Base-by-base conservation (phyloP, 129 eudicot species). In the Kitagawia praeruptora region DNA sequence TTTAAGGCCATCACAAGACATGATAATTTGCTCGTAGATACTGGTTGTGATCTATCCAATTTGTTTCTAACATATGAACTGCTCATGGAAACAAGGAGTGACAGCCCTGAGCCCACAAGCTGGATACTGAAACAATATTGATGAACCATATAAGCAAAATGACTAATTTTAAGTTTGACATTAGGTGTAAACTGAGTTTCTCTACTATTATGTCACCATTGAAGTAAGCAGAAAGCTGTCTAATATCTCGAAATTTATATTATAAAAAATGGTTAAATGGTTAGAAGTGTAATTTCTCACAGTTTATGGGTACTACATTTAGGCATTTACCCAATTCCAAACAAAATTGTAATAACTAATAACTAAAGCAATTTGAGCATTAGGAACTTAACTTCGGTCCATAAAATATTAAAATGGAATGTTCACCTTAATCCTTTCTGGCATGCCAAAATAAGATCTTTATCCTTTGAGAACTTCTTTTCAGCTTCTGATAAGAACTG, bases 401-500 rank as follows among this genome's bases (percentile, higher is more conserved):
- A 77, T 78, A 75, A 28, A n/a, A n/a, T n/a, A n/a, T n/a, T n/a
- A n/a, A n/a, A 42, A 78, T 45, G 76, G 61, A 81, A 42, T 74
- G 19, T 19, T 81, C 82, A 92, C 99, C 99, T 90, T 71, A 95
- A 87, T 77, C 99, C 97, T 84, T 95, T 95, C 91, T 95, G 99
- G 78, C 99, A 95, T 27, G 99, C 97, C 85, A 95, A 92, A 80
- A 95, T 95, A 84, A 95, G 97, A 82, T 95, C 99, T 6, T 93
- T 58, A 77, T 92, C 99, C 74, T 88, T 84, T 4, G 97, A 86
- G 80, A 90, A 95, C 80, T 90, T 86, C 88, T 92, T 85, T 61
- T 63, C 77, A 41, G 93, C 99, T 86, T 92, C 90, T 14, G 88
- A 11, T 70, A 92, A 10, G 79, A 95, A 95, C 56, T 81, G 85